These are phyloP conservation scores for Claviceps sp. DNA, from an alignment of 2,329 filamentous ascomycete genomes.

Conservation along the genomic window DNA sequence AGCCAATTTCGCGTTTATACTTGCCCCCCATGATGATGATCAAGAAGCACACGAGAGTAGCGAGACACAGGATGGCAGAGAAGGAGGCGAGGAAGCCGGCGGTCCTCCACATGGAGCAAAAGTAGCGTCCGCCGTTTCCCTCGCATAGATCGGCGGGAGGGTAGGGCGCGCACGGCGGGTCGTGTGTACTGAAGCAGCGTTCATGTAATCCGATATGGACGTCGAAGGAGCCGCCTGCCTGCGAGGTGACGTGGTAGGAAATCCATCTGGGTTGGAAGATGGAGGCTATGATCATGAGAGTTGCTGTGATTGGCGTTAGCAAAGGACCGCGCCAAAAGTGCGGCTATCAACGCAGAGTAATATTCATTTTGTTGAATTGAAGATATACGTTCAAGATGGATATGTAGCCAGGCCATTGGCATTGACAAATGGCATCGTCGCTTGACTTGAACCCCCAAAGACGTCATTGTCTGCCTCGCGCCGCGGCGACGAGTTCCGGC, in stretches of 20 bases:
- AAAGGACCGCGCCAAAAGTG: no score
- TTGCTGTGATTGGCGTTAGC: conserved; percentile 38
- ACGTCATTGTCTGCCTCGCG: conserved; percentile 13
- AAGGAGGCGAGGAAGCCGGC: conserved; percentile 82
- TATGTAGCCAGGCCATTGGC: no score
- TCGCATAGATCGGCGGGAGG: conserved; percentile 22
- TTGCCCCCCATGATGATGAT: conserved; percentile 69
- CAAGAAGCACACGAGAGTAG: conserved; percentile 64
- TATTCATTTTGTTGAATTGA: no score
- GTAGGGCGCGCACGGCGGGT: conserved; percentile 39
- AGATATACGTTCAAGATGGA: no score
- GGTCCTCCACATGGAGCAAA: conserved; percentile 86
- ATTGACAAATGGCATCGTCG: not conserved
- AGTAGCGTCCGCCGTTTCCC: conserved; percentile 43
- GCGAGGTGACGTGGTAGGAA: conserved; percentile 42
- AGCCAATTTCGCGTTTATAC: conserved; percentile 66
- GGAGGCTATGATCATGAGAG: conserved; percentile 55
- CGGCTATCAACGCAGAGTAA: no score
- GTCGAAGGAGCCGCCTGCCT: conserved; percentile 31
- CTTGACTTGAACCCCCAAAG: conserved; percentile 1
- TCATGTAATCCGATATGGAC: conserved; percentile 67
- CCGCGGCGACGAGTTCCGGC: not conserved
- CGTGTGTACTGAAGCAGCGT: conserved; percentile 59
- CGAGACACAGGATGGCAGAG: conserved; percentile 67
- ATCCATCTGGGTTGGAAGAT: conserved; percentile 62